A percentile compares a stretch with the other conserved stretches of the same genome.
Conservation (phyloP, 305 asterid species). For the Solanum hybrid region DNA sequence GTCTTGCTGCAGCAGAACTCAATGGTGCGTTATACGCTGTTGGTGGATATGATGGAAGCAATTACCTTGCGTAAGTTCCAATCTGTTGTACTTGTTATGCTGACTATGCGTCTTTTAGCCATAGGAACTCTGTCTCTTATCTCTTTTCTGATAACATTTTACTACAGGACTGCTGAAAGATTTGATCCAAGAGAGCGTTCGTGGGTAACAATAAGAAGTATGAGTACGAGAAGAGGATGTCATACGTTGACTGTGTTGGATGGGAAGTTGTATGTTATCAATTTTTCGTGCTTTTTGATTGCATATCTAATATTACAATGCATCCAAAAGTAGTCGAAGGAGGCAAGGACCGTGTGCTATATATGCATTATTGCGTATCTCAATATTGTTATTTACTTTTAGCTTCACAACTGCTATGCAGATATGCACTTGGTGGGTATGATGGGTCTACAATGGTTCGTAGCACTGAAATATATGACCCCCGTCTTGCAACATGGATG, state of each 20-base stretch:
- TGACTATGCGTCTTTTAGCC: neutral
- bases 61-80: constrained; percentile 51
- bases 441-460: constrained; percentile 43
- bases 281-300: neutral
- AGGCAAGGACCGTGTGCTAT: neutral
- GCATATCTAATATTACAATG: neutral
- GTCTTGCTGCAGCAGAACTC: constrained; percentile 67
- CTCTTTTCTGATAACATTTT: neutral
- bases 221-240: constrained; percentile 54
- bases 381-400: neutral
- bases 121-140: neutral
- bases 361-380: neutral
- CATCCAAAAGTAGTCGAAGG: neutral
- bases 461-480: constrained; percentile 61
- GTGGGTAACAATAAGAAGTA: constrained; percentile 51
- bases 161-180: constrained; percentile 69
- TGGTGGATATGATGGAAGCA: constrained; percentile 68
- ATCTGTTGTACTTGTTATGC: neutral
- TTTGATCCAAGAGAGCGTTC: constrained; percentile 80
- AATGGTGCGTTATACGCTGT: constrained; percentile 73
- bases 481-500: constrained; percentile 60
- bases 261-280: constrained; percentile 54
- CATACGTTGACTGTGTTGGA: constrained; percentile 57
- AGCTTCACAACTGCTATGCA: constrained; percentile 18
- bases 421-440: constrained; percentile 68